Evolutionary conservation across 108 stramenopile genomes (phyloP), one percentile per base, ranked within the genome.

Genomic region (Ochromonas danica): DNA sequence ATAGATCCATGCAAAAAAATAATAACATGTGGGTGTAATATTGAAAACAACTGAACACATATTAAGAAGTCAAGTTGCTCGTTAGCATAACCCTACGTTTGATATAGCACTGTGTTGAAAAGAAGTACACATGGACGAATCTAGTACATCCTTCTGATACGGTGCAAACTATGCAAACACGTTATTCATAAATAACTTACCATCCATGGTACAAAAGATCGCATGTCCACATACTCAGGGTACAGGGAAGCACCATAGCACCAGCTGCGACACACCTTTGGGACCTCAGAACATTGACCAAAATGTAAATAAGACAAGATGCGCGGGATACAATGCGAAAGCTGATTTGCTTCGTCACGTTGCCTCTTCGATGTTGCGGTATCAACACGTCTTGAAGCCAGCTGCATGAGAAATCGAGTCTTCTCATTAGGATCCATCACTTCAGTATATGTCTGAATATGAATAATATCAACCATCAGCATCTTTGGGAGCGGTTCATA

Each of bases 401-500:
- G 31, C 3, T 10, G 6, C 3, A 10, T 25, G 6, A 67, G 31
- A 6, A 28, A 67, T 6, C 31, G 17, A 6, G 3, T 67, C 3
- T 25, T 3, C 6, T 28, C 27, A 67, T 67, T 22, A 3, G 3
- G 33, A 67, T 67, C 63, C 31, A 33, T 25, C 3, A 67, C 25
- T 36, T 67, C 63, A 31, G 3, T 6, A 33, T 67, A 67, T 36
- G 35, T 31, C 25, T 67, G 33, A 3, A 67, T 25, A 14, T 6
- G 3, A 14, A 67, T 67, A 10, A 6, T 25, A 67, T 25, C 63
- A 6, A 67, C 63, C 27, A 67, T 22, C 6, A 35, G 17, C 17
- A 31, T 3, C 35, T 33, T 3, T 35, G 63, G 63, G 31, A 67
- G 3, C 63, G 63, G 63, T 33, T 67, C 63, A 67, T 35, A 67